Conservation (phyloP, 768 basidiomycete species). For the Mycena latifolia region DNA sequence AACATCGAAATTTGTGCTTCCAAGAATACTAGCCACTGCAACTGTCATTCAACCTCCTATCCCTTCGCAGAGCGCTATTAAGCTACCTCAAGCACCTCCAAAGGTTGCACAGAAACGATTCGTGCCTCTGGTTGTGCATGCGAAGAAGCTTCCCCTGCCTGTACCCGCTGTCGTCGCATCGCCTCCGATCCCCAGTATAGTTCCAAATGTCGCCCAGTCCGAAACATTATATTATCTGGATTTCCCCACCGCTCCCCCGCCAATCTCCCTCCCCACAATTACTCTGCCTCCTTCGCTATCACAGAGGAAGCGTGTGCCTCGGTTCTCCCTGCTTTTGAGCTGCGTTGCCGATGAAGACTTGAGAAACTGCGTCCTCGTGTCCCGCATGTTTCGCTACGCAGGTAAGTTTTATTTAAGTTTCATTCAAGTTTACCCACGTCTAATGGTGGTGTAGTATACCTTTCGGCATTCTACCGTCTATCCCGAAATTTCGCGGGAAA, state of each 20-base stretch:
- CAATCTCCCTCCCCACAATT: constrained; percentile 52
- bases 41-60: neutral
- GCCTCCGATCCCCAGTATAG: neutral
- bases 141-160: constrained; percentile 34
- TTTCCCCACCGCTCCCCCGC: constrained; percentile 41
- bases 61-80: neutral
- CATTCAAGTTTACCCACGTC: constrained; percentile 23
- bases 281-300: constrained; percentile 69
- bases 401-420: constrained; percentile 50
- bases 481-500: constrained; percentile 59
- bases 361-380: constrained; percentile 62
- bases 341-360: constrained; percentile 60
- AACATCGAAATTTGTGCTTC: neutral
- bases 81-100: constrained; percentile 2
- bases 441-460: constrained; percentile 60
- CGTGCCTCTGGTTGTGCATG: constrained; percentile 43
- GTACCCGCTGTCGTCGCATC: neutral
- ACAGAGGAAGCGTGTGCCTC: constrained; percentile 66
- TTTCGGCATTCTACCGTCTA: constrained; percentile 69
- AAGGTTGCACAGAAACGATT: constrained; percentile 42
- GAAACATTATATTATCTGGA: constrained; percentile 46
- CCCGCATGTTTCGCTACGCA: constrained; percentile 73
- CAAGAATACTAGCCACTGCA: neutral
- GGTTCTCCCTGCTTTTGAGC: constrained; percentile 67
- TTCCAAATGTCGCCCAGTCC: constrained; percentile 4